Evolutionary conservation across 2,329 filamentous ascomycete species (phyloP), one percentile per base, ranked within the genome.

Genomic region (Fusarium proliferatum): DNA sequence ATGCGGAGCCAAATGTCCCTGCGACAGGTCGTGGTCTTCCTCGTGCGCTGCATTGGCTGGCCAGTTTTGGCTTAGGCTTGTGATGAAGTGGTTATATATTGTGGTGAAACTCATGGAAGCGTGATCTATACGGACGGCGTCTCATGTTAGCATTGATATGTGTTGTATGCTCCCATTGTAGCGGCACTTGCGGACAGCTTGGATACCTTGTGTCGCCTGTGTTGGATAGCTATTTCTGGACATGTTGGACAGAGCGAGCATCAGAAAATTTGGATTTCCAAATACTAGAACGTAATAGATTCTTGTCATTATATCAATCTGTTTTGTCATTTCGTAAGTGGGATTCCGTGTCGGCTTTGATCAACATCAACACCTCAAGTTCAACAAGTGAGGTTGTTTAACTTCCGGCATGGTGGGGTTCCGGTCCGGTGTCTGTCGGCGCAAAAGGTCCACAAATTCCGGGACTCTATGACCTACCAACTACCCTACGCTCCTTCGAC

Each of bases 261-360:
- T 26, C 26, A 26, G 26, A 26, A 26, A 26, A 26, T 26, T 26
- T 2, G 10, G 4, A 5, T 10, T 16, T n/a, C 17, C 8, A 36
- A 10, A 15, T 11, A 16, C 7, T 19, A 15, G 6, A 19, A 21
- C 2, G 17, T 5, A 21, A 9, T 7, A 11, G 7, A 11, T 2
- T 16, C 12, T 13, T 2, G 8, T 2, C 3, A 8, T 2, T 34
- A n/a, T 2, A 39, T 7, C 0, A 28, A 1, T 7, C 3, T 39
- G 0, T n/a, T 5, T 28, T 4, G 0, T 2, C 2, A 17, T 12
- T 5, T n/a, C 2, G 2, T 9, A 7, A 10, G 19, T n/a, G 19
- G 5, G 5, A 2, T 28, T 0, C n/a, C 2, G 19, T 41, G 7
- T 7, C 4, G 19, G 9, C 7, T 23, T 28, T 2, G 23, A 30